Evolutionary conservation across 371 early-diverging fungal genomes (phyloP).

Genomic region (Dipsacomyces acuminosporus): DNA sequence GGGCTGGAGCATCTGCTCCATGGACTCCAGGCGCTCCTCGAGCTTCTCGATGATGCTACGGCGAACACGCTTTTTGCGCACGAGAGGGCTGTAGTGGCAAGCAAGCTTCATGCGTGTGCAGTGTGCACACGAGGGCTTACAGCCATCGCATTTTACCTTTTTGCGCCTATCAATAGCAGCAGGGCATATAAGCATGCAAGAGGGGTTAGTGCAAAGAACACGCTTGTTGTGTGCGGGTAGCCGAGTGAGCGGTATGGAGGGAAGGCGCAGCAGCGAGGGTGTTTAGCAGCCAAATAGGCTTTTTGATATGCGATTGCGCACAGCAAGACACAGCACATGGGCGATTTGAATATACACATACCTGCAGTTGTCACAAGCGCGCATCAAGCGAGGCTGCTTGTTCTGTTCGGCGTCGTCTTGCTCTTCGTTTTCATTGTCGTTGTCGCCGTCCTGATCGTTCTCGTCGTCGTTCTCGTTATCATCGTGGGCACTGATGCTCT

Average conservation of each 20-base stretch:
- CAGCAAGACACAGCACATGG: no score
- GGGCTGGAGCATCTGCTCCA: constrained; percentile 50
- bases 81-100: constrained; percentile 49
- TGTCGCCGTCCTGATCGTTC: constrained; percentile 11
- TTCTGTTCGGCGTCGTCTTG: constrained; percentile 1
- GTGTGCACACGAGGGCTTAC: constrained; percentile 48
- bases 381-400: constrained; percentile 41
- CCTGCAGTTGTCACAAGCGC: constrained; percentile 43
- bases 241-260: no score
- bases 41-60: constrained; percentile 49
- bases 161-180: constrained; percentile 28
- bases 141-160: constrained; percentile 50
- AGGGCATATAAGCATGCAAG: background rate
- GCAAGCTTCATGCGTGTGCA: constrained; percentile 45
- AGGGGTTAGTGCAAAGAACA: no score
- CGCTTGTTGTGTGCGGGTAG: no score
- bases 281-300: no score
- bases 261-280: no score
- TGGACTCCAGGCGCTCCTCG: constrained; percentile 47
- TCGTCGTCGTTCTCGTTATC: constrained; percentile 15
- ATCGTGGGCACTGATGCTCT: background rate
- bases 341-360: constrained; percentile 4
- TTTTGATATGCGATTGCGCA: no score
- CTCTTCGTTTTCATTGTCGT: constrained; percentile 20
- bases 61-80: constrained; percentile 49